Evolutionary conservation across 1,284 basidiomycete genomes (phyloP).

Genomic region (Erythrobasidium hasegawianum): DNA sequence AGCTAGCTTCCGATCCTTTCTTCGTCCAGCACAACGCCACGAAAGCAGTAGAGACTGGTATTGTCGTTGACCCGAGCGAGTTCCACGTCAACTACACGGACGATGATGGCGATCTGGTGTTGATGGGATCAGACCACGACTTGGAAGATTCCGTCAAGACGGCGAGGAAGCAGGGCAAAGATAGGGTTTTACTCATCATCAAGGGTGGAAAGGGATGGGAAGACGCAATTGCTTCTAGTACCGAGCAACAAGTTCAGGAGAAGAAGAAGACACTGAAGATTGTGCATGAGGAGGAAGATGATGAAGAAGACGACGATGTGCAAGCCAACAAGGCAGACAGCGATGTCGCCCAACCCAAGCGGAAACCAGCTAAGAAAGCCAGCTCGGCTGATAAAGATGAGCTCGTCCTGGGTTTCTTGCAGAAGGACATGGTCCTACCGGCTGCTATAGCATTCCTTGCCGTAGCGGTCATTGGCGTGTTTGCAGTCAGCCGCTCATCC

Average conservation of each 20-base stretch:
- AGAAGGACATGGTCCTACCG: slow-evolving; percentile 89
- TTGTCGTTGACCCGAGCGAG: slow-evolving; percentile 72
- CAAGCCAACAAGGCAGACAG: slow-evolving; percentile 33
- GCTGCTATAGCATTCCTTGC: slow-evolving; percentile 94
- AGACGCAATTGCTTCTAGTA: slow-evolving; percentile 53
- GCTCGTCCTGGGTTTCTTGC: slow-evolving; percentile 68
- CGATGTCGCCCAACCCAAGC: slow-evolving; percentile 44
- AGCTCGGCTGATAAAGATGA: slow-evolving; percentile 53
- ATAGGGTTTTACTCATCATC: slow-evolving; percentile 87
- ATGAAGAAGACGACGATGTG: slow-evolving; percentile 57
- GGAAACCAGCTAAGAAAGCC: slow-evolving; percentile 43
- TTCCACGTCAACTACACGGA: slow-evolving; percentile 92
- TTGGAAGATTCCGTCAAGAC: slow-evolving; percentile 69
- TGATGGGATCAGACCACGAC: slow-evolving; percentile 82
- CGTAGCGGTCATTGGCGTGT: slow-evolving; percentile 80
- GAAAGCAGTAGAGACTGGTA: slow-evolving; percentile 51
- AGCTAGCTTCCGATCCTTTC: slow-evolving; percentile 84
- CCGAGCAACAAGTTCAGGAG: slow-evolving; percentile 55
- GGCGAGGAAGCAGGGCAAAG: slow-evolving; percentile 68
- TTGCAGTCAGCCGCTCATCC: slow-evolving; percentile 48
- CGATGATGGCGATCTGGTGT: slow-evolving; percentile 87
- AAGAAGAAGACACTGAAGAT: slow-evolving; percentile 39
- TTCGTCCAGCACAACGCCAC: slow-evolving; percentile 62
- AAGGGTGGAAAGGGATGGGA: slow-evolving; percentile 90
- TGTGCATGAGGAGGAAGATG: slow-evolving; percentile 55